Conservation (phyloP, 2,329 filamentous ascomycete species). For the Septoria petroselini region DNA sequence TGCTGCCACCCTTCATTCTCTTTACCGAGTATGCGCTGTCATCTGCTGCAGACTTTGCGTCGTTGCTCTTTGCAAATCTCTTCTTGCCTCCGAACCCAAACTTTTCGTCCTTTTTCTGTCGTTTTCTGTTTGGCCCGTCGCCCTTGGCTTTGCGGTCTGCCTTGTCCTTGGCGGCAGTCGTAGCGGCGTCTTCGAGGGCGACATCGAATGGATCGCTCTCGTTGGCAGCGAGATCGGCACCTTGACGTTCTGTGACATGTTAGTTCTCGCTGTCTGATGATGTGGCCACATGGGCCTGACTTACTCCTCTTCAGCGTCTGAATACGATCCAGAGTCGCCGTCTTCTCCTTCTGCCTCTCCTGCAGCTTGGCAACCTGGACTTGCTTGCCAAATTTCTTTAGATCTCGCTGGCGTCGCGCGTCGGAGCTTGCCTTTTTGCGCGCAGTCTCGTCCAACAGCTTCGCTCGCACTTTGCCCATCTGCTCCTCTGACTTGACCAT, state of each 20-base stretch:
- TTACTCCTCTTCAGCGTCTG: slow-evolving; percentile 90
- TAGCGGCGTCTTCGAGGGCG: slow-evolving; percentile 68
- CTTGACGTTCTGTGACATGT: slow-evolving; percentile 69
- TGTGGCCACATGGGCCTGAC: slow-evolving; percentile 39
- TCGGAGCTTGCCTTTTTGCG: slow-evolving; percentile 89
- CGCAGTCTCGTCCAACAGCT: slow-evolving; percentile 87
- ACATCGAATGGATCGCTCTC: slow-evolving; percentile 92
- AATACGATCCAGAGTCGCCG: slow-evolving; percentile 92
- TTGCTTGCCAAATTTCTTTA: slow-evolving; percentile 99
- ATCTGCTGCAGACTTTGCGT: slow-evolving; percentile 78
- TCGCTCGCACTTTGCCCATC: slow-evolving; percentile 94
- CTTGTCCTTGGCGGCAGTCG: slow-evolving; percentile 47
- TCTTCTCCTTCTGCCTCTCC: slow-evolving; percentile 89
- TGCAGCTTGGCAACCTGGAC: slow-evolving; percentile 95
- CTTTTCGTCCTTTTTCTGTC: slow-evolving; percentile 90
- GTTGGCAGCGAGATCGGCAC: slow-evolving; percentile 62
- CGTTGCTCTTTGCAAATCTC: slow-evolving; percentile 82
- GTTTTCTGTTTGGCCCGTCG: slow-evolving; percentile 60
- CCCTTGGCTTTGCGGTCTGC: slow-evolving; percentile 41
- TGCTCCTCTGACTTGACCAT: slow-evolving; percentile 99
- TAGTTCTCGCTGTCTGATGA: slow-evolving; percentile 16
- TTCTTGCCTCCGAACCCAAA: slow-evolving; percentile 98
- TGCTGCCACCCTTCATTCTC: slow-evolving; percentile 71
- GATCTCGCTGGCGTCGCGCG: slow-evolving; percentile 83
- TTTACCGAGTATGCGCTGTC: slow-evolving; percentile 74